phyloP scores from a whole-genome alignment of 2,329 filamentous ascomycete species.

The Nemania sp. region DNA sequence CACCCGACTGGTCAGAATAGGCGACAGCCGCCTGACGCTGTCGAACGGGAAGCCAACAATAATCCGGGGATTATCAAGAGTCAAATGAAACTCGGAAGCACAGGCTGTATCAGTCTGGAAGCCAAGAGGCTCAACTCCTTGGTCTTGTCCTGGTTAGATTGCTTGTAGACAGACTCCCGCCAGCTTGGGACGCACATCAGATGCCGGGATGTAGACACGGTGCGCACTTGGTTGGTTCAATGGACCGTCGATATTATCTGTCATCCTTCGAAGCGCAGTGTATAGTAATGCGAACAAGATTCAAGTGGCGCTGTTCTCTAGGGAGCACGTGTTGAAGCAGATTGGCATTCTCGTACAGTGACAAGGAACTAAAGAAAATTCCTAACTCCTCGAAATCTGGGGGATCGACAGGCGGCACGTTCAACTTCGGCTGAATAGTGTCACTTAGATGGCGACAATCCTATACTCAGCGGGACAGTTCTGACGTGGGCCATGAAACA shows the following conservation, averaged over 20 bases:
- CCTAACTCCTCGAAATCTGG: not conserved
- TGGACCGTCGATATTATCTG: too few relatives aligned
- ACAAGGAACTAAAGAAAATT: slow-evolving; percentile 1
- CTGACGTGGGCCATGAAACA: slow-evolving; percentile 6
- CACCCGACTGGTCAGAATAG: slow-evolving; percentile 39
- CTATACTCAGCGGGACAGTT: slow-evolving; percentile 1
- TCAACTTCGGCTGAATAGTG: slow-evolving; percentile 19
- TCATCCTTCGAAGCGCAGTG: too few relatives aligned
- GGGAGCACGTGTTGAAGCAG: not conserved
- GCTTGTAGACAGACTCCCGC: slow-evolving; percentile 13
- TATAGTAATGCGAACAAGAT: too few relatives aligned
- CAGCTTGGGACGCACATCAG: slow-evolving; percentile 6
- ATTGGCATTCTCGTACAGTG: not conserved
- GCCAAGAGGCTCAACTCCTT: slow-evolving; percentile 24
- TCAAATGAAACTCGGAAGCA: slow-evolving; percentile 35
- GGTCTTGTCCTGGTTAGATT: slow-evolving; percentile 28
- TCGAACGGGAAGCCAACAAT: slow-evolving; percentile 27
- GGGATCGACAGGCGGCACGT: slow-evolving; percentile 12
- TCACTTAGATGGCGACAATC: slow-evolving; percentile 1
- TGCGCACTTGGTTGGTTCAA: not conserved
- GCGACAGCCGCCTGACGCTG: slow-evolving; percentile 37
- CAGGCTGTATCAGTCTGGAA: slow-evolving; percentile 17
- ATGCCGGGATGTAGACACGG: not conserved
- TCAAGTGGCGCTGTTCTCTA: not conserved
- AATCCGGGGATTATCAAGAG: slow-evolving; percentile 24